These are phyloP conservation scores for Pelagophyceae sp. DNA, from an alignment of 352 stramenopile genomes.

Conservation along the genomic window DNA sequence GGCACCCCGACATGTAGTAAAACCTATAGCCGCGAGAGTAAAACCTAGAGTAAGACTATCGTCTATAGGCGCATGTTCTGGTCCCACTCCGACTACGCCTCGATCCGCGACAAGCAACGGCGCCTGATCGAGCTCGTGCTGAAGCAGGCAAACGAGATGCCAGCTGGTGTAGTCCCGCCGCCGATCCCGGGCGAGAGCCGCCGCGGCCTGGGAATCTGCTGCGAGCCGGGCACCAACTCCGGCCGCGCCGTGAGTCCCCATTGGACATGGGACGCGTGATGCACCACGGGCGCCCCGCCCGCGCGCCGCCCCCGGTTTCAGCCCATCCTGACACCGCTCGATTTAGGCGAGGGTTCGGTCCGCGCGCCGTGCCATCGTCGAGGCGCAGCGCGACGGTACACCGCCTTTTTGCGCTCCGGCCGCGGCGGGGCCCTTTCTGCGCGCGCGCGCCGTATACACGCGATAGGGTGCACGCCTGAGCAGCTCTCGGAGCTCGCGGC, in stretches of 20 bases:
- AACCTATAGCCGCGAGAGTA: no score
- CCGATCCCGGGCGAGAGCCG: conserved; percentile 14
- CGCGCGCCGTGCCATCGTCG: not conserved
- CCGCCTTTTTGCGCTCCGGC: no score
- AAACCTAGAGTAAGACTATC: no score
- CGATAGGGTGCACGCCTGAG: not conserved
- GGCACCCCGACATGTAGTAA: no score
- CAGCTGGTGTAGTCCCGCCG: conserved; percentile 1
- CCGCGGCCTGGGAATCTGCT: conserved; percentile 5
- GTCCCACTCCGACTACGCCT: conserved; percentile 4
- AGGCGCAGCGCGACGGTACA: not conserved
- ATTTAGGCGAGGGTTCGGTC: not conserved
- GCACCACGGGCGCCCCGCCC: no score
- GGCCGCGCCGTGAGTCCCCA: not conserved
- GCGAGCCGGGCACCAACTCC: conserved; percentile 6
- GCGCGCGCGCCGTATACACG: no score
- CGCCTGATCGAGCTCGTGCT: not conserved
- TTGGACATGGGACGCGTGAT: no score
- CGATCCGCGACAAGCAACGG: not conserved
- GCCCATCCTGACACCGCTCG: no score
- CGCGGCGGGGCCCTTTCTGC: no score
- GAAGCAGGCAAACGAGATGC: conserved; percentile 1
- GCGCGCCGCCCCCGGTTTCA: no score
- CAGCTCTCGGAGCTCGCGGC: not conserved
- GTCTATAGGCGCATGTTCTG: no score